phyloP scores from a whole-genome alignment of 108 stramenopile genomes.

The Skeletonema marinoi region DNA sequence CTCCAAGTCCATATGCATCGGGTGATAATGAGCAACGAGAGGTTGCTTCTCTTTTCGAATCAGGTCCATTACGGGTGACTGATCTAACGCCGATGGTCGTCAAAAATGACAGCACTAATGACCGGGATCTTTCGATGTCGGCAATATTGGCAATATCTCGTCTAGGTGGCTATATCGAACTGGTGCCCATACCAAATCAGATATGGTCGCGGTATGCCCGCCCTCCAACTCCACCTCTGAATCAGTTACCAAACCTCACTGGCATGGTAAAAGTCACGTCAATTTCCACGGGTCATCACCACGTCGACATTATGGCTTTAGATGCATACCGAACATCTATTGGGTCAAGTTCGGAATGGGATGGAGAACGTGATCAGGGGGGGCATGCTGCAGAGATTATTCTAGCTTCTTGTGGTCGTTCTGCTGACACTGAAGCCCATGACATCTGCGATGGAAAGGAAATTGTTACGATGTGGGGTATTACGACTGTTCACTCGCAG shows the following conservation, averaged over 20 bases:
- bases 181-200: constrained; percentile 65
- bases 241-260: constrained; percentile 24
- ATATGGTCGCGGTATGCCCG: constrained; percentile 45
- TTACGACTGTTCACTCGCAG: constrained; percentile 5
- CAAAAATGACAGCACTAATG: not conserved
- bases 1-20: constrained; percentile 8
- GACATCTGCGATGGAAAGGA: not conserved
- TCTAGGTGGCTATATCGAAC: constrained; percentile 78
- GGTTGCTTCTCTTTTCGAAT: constrained; percentile 20
- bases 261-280: constrained; percentile 28
- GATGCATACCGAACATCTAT: constrained; percentile 61
- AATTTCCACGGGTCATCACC: constrained; percentile 59
- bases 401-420: constrained; percentile 64
- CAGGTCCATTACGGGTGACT: constrained; percentile 31
- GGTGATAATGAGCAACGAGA: constrained; percentile 2
- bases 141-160: constrained; percentile 65
- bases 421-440: not conserved
- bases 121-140: constrained; percentile 17
- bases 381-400: constrained; percentile 61
- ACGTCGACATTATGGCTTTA: constrained; percentile 60
- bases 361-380: constrained; percentile 40
- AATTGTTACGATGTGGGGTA: constrained; percentile 40
- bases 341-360: constrained; percentile 42
- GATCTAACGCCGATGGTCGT: constrained; percentile 42
- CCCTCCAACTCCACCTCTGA: constrained; percentile 1